Conservation (phyloP, 139 green algal species). For the Coccomyxa sp. region DNA sequence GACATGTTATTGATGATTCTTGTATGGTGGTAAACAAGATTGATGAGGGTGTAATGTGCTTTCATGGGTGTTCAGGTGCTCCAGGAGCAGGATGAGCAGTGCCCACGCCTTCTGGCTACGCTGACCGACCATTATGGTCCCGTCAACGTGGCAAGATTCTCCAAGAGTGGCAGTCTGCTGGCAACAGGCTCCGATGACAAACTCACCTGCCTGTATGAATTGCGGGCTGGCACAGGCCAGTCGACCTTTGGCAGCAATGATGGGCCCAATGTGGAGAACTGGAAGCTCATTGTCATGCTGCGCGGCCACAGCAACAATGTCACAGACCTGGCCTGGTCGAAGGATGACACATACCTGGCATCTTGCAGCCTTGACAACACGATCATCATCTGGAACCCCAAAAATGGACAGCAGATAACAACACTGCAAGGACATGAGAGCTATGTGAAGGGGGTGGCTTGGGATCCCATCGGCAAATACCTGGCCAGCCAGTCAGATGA, state of each 20-base stretch:
- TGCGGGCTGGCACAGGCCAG: conserved; percentile 39
- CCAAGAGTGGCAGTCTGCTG: conserved; percentile 37
- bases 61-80: too few relatives aligned
- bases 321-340: conserved; percentile 82
- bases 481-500: conserved; percentile 73
- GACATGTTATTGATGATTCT: too few relatives aligned
- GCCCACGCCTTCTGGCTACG: conserved; percentile 66
- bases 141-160: conserved; percentile 85
- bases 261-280: conserved; percentile 82
- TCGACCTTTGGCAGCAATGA: conserved; percentile 49
- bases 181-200: conserved; percentile 72
- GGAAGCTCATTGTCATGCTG: conserved; percentile 50
- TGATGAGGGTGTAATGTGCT: too few relatives aligned
- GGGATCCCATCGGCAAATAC: conserved; percentile 90
- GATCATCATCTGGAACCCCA: conserved; percentile 52
- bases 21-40: too few relatives aligned
- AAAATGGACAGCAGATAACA: not conserved
- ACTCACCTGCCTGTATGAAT: conserved; percentile 63
- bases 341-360: conserved; percentile 68
- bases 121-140: conserved; percentile 65
- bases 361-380: conserved; percentile 80
- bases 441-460: conserved; percentile 93
- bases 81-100: conserved; percentile 15
- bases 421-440: conserved; percentile 56
- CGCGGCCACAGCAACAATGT: conserved; percentile 79